Conservation (phyloP, 495 filamentous ascomycete genomes). For the Pyrenopolyporus hunteri region DNA sequence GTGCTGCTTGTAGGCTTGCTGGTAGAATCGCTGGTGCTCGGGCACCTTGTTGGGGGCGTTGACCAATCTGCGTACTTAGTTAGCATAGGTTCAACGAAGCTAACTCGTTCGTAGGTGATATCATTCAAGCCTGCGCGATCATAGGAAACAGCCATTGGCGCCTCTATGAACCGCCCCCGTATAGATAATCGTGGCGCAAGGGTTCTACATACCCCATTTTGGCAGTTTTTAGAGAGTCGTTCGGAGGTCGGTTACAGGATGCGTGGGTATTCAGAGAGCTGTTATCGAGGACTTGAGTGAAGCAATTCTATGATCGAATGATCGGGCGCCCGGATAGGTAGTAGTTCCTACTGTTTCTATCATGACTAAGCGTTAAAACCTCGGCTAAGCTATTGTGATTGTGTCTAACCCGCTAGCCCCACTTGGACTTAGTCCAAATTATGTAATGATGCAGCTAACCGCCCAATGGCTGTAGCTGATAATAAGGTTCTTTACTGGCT, state of each 20-base stretch:
- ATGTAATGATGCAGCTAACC: no score
- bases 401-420: neutral
- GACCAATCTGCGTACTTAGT: slow-evolving; percentile 59
- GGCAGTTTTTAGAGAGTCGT: slow-evolving; percentile 16
- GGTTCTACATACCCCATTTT: slow-evolving; percentile 38
- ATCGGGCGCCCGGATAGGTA: slow-evolving; percentile 29
- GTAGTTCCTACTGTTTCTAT: neutral
- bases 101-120: slow-evolving; percentile 2
- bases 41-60: slow-evolving; percentile 87
- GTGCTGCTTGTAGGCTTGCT: slow-evolving; percentile 71
- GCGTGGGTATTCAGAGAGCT: slow-evolving; percentile 25
- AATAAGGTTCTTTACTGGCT: neutral
- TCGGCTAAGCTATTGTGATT: slow-evolving; percentile 31
- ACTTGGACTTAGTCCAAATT: no score
- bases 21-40: slow-evolving; percentile 81
- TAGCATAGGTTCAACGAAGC: slow-evolving; percentile 21
- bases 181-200: neutral
- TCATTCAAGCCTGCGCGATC: neutral
- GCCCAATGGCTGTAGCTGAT: neutral
- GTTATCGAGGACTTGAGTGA: slow-evolving; percentile 31
- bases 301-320: slow-evolving; percentile 34
- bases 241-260: slow-evolving; percentile 4
- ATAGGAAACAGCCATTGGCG: slow-evolving; percentile 13
- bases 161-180: neutral
- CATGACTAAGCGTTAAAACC: slow-evolving; percentile 40